These are phyloP conservation scores for Artemisia argyi DNA, from an alignment of 129 eudicot genomes.

Conservation along the genomic window DNA sequence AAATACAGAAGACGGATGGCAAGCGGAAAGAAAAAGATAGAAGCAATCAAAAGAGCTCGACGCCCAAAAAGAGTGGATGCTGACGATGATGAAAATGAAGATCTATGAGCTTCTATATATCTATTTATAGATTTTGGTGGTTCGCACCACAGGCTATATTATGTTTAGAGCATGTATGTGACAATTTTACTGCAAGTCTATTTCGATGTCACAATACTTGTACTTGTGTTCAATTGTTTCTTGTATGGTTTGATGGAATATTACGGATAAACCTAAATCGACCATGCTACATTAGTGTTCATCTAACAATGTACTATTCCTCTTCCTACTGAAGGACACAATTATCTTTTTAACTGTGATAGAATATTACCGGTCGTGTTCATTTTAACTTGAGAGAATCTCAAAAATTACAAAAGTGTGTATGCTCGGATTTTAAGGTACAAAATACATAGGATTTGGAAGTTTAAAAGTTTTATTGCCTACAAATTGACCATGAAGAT, in stretches of 20 bases:
- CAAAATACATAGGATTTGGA: conserved; percentile 89
- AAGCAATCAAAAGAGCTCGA: conserved; percentile 26
- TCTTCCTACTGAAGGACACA: too few species aligned
- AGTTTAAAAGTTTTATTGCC: conserved; percentile 72
- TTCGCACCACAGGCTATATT: background rate
- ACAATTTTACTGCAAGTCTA: background rate
- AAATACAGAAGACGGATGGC: conserved; percentile 27
- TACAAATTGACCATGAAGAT: conserved; percentile 56
- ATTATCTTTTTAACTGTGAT: too few species aligned
- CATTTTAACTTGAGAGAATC: too few species aligned
- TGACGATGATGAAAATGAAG: conserved; percentile 9
- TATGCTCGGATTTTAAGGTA: conserved; percentile 41
- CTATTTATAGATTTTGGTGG: background rate
- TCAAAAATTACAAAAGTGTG: too few species aligned
- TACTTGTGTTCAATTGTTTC: conserved; percentile 6
- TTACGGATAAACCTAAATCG: too few species aligned
- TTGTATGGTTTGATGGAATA: background rate
- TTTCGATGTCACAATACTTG: conserved; percentile 6
- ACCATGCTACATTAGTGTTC: too few species aligned
- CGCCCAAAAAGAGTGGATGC: conserved; percentile 29
- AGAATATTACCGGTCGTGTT: too few species aligned
- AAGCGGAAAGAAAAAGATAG: conserved; percentile 33
- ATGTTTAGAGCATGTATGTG: background rate
- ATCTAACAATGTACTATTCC: too few species aligned
- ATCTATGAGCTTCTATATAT: conserved; percentile 16